Evolutionary conservation across 441 rosid species (phyloP), one percentile per base, ranked within the genome.

Genomic region (Gossypium schwendimanii): DNA sequence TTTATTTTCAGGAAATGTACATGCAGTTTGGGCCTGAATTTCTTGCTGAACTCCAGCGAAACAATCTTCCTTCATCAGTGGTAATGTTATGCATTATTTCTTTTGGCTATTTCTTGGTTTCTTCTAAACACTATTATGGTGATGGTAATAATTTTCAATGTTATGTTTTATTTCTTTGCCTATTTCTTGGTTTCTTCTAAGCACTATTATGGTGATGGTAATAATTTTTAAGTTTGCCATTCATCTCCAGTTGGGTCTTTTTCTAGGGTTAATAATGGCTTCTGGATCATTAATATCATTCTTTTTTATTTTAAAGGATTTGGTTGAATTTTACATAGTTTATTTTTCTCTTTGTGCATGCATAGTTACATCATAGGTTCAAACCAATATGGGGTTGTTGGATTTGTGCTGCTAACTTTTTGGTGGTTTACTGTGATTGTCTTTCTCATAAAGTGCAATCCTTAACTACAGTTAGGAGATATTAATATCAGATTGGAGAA

Each of bases 21-120:
- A 77, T 79, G 21, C 94, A 89, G 76, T 87, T 85, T 31, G 99
- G 98, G 63, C 63, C 85, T 77, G 97, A 93, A 69, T 93, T 96
- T 74, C 90, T 89, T 12, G 97, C 91, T 75, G 99, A 96, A 83
- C 97, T 96, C 78, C 93, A 90, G 47, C 91, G 87, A 21, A 90
- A 91, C 78, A 81, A 88, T 80, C 87, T 96, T 77, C 97, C 99
- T 67, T 80, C 87, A 41, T 86, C 85, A 63, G 82, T 89, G 98
- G 99, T 93, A 72, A 62, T n/a, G 3, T 26, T 4, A 17, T 62
- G 17, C 23, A 45, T 81, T 80, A 53, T 70, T 44, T 20, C 28
- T 54, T 54, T 21, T 17, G 24, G 33, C 50, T 55, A 65, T 45
- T 17, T 47, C 66, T 1, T 20, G 36, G 41, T 71, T 58, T 71